Base-by-base conservation (phyloP, 139 green algal genomes). In the Tetraselmis chui region DNA sequence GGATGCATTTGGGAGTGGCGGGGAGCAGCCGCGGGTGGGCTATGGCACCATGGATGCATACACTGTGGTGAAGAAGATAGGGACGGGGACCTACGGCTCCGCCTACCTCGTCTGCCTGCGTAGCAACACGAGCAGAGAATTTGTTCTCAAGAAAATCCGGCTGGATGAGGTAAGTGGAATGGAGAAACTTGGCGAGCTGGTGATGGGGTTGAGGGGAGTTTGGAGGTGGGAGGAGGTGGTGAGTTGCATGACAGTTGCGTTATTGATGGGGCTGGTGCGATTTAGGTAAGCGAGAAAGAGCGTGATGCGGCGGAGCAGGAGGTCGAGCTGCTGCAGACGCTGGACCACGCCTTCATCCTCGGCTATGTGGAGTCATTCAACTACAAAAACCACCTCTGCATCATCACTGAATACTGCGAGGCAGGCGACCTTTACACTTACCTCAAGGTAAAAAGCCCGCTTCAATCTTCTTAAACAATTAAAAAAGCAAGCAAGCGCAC, bases 321-420 rank as follows among this genome's bases (percentile, higher is more conserved):
- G 77, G 90, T 92, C 0, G 84, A 85, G 74, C 81, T 94, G 74
- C 84, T 94, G 31, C 58, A 79, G 1, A 28, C 77, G 32, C 77
- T 94, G 11, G 32, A 87, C 32, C 89, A 94, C 76, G 89, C 89
- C 0, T 86, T 91, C 28, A 83, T 94, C 2, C 85, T 94, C 81
- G 89, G 87, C 32, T 91, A 89, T 59, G 45, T 89, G 1, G 88
- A 91, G 77, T 88, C 88, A 32, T 91, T 93, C 76, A 84, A 74
- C 1, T 89, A 93, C 84, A 88, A 89, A 58, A 75, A 83, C 5
- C 81, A 91, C 74, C 83, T 93, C 26, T 91, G 87, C 81, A 93
- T 94, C 30, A 81, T 92, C 23, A 92, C 89, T 22, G 87, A 92
- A n/a, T 93, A 89, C 86, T 92, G 88, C 79, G 91, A 93, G 79